Conservation (phyloP, 2,329 filamentous ascomycete species). For the Pseudogymnoascus sp. region DNA sequence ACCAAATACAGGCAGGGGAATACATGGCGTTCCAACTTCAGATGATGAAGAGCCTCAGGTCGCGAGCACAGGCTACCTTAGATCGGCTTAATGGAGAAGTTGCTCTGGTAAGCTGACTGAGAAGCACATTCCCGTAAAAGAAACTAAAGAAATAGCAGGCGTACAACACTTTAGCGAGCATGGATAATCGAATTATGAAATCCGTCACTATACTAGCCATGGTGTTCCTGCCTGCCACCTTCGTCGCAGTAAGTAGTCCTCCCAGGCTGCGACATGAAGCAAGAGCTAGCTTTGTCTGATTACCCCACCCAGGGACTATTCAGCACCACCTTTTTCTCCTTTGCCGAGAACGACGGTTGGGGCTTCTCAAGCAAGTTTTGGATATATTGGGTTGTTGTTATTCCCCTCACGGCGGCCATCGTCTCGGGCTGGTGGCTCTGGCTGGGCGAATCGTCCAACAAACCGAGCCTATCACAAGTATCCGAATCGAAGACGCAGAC, state of each 20-base stretch:
- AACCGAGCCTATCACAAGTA: background rate
- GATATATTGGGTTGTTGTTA: background rate
- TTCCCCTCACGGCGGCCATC: background rate
- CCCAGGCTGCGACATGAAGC: too few species aligned
- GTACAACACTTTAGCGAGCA: conserved; percentile 6
- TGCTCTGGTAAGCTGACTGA: background rate
- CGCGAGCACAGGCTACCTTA: background rate
- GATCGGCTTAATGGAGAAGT: background rate
- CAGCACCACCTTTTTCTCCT: conserved; percentile 3
- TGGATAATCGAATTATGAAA: conserved; percentile 17
- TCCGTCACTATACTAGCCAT: conserved; percentile 17
- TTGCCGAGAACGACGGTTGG: background rate
- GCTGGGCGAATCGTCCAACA: background rate
- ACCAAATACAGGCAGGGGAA: background rate
- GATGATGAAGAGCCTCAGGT: background rate
- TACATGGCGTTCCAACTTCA: background rate
- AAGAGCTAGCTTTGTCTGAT: background rate
- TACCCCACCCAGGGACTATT: background rate
- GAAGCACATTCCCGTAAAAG: background rate
- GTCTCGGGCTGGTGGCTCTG: background rate
- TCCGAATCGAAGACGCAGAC: background rate
- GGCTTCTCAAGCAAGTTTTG: background rate
- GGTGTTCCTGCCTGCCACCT: conserved; percentile 19
- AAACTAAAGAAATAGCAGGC: background rate
- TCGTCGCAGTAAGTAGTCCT: conserved; percentile 16